Conservation (phyloP, 306 rosid species). For the Canavalia ensiformis region DNA sequence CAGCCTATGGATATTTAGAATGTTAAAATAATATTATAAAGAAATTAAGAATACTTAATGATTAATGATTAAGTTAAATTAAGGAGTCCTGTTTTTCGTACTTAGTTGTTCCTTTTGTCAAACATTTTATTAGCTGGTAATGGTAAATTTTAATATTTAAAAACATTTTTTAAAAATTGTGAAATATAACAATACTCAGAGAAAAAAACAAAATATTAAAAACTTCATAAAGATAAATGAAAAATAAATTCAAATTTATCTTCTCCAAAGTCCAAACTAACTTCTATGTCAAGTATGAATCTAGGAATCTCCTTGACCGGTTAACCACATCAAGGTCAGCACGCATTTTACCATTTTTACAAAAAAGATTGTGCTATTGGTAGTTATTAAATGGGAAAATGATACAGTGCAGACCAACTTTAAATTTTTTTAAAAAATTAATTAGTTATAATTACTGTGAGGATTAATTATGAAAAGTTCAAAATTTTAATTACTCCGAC, state of each 20-base stretch:
- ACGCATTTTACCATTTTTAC: neutral
- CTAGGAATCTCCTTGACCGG: conserved; percentile 15
- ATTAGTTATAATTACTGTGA: no score
- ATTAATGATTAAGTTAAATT: neutral
- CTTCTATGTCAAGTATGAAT: conserved; percentile 15
- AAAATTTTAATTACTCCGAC: neutral
- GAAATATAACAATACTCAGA: neutral
- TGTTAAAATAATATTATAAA: neutral
- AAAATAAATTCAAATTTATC: neutral
- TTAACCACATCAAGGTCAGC: neutral
- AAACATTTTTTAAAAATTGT: neutral
- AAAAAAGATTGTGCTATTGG: neutral
- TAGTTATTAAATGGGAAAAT: neutral
- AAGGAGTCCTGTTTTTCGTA: neutral
- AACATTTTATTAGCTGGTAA: neutral
- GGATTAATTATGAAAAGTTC: neutral
- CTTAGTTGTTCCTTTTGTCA: neutral
- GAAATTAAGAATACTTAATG: neutral
- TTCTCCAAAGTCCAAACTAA: neutral
- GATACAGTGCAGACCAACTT: neutral
- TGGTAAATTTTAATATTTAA: neutral
- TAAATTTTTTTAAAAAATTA: neutral
- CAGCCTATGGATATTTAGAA: neutral
- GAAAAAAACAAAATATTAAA: neutral
- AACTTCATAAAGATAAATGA: neutral